A percentile compares a stretch with the other conserved stretches of the same genome.
Evolutionary conservation across 331 rosid genomes (phyloP).

Genomic region (Malus hybrid): DNA sequence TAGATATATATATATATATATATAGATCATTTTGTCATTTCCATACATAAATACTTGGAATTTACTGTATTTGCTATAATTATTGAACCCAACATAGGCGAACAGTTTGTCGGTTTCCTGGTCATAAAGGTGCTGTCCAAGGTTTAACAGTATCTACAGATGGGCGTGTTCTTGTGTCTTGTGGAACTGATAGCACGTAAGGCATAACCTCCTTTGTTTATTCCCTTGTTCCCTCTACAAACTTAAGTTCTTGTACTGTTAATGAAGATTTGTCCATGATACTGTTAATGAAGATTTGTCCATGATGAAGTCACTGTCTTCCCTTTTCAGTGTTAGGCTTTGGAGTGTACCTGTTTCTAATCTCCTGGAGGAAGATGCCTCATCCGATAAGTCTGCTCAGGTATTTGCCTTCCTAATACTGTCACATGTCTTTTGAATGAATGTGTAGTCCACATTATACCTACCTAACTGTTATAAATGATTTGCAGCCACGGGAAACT

Average conservation of each 20-base stretch:
- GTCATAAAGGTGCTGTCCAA: slow-evolving; percentile 90
- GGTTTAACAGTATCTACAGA: slow-evolving; percentile 74
- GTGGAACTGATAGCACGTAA: slow-evolving; percentile 92
- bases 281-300: not conserved
- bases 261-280: slow-evolving; percentile 3
- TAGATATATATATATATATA: too few relatives aligned
- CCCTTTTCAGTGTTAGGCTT: slow-evolving; percentile 58
- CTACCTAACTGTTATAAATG: slow-evolving; percentile 10
- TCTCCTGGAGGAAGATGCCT: slow-evolving; percentile 30
- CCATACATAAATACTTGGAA: not conserved
- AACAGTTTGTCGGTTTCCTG: slow-evolving; percentile 74
- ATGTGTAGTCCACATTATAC: not conserved
- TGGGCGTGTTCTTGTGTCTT: slow-evolving; percentile 74
- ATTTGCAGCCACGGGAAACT: slow-evolving; percentile 60
- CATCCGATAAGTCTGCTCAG: slow-evolving; percentile 37
- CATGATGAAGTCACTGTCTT: not conserved
- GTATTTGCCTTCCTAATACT: slow-evolving; percentile 16
- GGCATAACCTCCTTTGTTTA: slow-evolving; percentile 11
- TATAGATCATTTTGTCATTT: too few relatives aligned
- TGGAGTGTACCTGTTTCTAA: slow-evolving; percentile 65
- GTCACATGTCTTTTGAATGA: not conserved
- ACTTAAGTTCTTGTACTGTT: not conserved
- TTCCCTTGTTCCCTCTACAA: not conserved
- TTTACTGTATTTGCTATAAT: not conserved
- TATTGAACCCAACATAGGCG: slow-evolving; percentile 21